Evolutionary conservation across 768 basidiomycete genomes (phyloP).

Genomic region (Russula sp.): DNA sequence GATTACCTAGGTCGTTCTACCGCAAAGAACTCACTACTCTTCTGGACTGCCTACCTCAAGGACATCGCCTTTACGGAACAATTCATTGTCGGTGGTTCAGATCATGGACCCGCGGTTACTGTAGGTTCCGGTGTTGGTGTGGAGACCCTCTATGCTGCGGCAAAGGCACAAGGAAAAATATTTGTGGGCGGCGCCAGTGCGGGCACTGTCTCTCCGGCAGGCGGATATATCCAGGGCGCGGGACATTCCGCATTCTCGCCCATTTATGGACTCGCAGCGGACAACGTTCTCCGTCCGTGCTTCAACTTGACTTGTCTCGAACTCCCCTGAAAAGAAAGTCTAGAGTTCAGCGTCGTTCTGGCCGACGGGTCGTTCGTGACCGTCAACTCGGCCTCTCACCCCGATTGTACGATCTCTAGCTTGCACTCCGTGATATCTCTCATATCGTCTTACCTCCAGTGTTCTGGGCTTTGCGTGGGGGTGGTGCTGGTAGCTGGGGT

Average conservation of each 20-base stretch:
- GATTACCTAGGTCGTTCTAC: conserved; percentile 48
- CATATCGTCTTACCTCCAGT: conserved; percentile 22
- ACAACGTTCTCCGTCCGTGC: conserved; percentile 32
- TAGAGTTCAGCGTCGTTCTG: conserved; percentile 18
- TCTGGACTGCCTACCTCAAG: conserved; percentile 44
- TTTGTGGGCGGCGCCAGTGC: conserved; percentile 32
- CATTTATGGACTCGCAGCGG: conserved; percentile 31
- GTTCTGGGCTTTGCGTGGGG: conserved; percentile 31
- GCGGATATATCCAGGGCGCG: conserved; percentile 33
- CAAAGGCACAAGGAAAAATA: conserved; percentile 30
- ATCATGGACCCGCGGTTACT: conserved; percentile 34
- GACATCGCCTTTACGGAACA: conserved; percentile 36
- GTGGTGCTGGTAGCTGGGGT: conserved; percentile 39
- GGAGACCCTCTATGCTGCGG: conserved; percentile 24
- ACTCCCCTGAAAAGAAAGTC: not conserved
- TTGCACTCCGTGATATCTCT: not conserved
- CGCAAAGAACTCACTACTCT: conserved; percentile 40
- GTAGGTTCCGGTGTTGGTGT: conserved; percentile 32
- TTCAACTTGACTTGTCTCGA: not conserved
- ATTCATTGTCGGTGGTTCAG: conserved; percentile 26
- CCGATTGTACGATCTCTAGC: conserved; percentile 15
- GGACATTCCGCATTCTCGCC: conserved; percentile 33
- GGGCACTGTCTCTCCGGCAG: conserved; percentile 30
- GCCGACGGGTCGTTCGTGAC: conserved; percentile 16
- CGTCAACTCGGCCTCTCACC: conserved; percentile 7